Percentiles rank a stretch among this genome's conserved stretches.
phyloP scores from a whole-genome alignment of 331 rosid genomes.

The Quercus phellos region DNA sequence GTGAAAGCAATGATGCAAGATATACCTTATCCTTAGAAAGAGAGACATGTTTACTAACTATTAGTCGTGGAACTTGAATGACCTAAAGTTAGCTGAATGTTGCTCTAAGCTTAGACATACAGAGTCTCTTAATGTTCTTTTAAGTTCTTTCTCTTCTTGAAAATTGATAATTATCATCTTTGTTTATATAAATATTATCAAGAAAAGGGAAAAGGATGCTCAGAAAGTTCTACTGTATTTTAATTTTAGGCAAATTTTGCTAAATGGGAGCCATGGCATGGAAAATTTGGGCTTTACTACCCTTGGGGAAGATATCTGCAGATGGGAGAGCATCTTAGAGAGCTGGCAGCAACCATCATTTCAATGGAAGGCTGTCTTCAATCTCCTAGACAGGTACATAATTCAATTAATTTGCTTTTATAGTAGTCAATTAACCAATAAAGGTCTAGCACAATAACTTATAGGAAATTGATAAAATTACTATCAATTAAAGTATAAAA shows the following conservation, averaged over 20 bases:
- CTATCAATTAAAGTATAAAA: too few species aligned
- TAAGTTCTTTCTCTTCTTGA: too few species aligned
- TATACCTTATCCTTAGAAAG: too few species aligned
- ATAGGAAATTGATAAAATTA: too few species aligned
- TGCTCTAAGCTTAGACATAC: too few species aligned
- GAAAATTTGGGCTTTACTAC: conserved; percentile 71
- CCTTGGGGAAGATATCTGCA: conserved; percentile 81
- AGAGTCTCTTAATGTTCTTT: too few species aligned
- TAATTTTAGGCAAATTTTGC: conserved; percentile 70
- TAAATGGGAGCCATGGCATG: conserved; percentile 98
- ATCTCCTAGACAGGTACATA: conserved; percentile 59
- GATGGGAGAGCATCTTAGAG: conserved; percentile 63
- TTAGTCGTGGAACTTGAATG: too few species aligned
- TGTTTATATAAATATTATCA: not conserved
- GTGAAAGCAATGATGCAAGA: too few species aligned
- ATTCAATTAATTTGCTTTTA: not conserved
- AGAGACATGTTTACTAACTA: too few species aligned
- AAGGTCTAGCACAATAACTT: not conserved
- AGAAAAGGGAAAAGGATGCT: not conserved
- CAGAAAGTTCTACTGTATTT: not conserved
- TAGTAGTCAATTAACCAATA: not conserved
- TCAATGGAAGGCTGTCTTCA: conserved; percentile 47
- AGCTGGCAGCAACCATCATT: conserved; percentile 51
- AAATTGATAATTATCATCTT: too few species aligned
- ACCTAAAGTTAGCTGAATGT: too few species aligned